These are phyloP conservation scores for Carex pumila DNA, from an alignment of 176 grass and related monocot species.

Conservation along the genomic window DNA sequence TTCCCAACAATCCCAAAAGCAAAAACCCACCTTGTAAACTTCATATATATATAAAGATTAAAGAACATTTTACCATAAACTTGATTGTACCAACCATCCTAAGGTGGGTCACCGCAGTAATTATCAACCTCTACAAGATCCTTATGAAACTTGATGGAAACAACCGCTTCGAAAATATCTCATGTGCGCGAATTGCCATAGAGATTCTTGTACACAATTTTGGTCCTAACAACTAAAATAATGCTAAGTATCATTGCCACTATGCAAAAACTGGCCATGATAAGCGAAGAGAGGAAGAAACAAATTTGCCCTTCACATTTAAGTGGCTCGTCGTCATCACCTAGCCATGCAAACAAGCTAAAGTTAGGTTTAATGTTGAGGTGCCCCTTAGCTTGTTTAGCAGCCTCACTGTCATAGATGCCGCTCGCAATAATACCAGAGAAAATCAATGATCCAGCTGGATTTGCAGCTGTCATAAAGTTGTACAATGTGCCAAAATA, in stretches of 20 bases:
- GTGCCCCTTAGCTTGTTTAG: slow-evolving; percentile 44
- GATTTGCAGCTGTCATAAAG: slow-evolving; percentile 55
- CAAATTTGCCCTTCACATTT: slow-evolving; percentile 72
- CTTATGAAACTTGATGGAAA: neutral
- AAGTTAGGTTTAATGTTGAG: slow-evolving; percentile 25
- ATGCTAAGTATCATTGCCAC: slow-evolving; percentile 54
- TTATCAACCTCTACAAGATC: neutral
- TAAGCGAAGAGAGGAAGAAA: slow-evolving; percentile 77
- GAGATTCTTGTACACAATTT: slow-evolving; percentile 56
- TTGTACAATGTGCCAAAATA: slow-evolving; percentile 37
- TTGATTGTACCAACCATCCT: neutral
- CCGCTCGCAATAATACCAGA: slow-evolving; percentile 86
- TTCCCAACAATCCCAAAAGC: neutral
- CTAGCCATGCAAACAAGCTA: slow-evolving; percentile 8
- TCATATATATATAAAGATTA: neutral
- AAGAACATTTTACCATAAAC: slow-evolving; percentile 10
- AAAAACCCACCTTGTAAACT: neutral
- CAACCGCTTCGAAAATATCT: neutral
- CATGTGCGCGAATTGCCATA: slow-evolving; percentile 33
- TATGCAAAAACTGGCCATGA: slow-evolving; percentile 81
- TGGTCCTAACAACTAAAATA: slow-evolving; percentile 62
- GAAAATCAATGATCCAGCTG: slow-evolving; percentile 78
- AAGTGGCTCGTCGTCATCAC: slow-evolving; percentile 15
- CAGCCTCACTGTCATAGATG: slow-evolving; percentile 79
- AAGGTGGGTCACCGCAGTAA: neutral